Base-by-base conservation (phyloP, 495 filamentous ascomycete genomes). In the Emericellopsis terricola region DNA sequence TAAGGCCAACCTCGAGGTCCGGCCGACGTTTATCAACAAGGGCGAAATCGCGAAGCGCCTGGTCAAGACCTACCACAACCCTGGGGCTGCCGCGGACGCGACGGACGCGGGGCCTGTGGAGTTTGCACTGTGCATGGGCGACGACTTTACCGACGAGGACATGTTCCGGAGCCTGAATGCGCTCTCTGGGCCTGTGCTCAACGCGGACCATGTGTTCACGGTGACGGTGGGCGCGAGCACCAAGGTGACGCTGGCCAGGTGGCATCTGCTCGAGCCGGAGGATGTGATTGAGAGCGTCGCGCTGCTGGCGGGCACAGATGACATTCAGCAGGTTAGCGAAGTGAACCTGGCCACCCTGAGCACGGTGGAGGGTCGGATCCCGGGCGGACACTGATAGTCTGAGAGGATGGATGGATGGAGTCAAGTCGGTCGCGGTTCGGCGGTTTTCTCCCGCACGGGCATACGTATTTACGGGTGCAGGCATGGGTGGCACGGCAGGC, bases 141-240 rank as follows among this genome's bases (percentile, higher is more conserved):
- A 97, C 52, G 89, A 97, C 45, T 89, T 85, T 38, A 96, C 89
- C 8, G 89, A 97, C 53, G 89, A 97, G 67, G 89, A 89, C 78
- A 73, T 60, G 69, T 71, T 71, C 67, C 73, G 73, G 29, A 71
- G 75, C 2, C 62, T 83, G 11, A 66, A 68, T 36, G 66, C 61
- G 17, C 64, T 69, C 17, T 57, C 52, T 18, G 48, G 77, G 2
- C 60, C 70, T 2, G 45, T 62, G 38, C 36, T 65, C 5, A 51
- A 51, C 16, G 59, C 46, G 4, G 49, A 76, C 15, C 67, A 81
- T 46, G 67, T 86, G 35, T 94, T 89, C 54, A 75, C 80, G 10
- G 80, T 89, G 17, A 89, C 83, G 3, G 79, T 96, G 15, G 87
- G 87, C 14, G 75, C 83, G 3, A 80, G 72, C 41, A 80, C 73